These are phyloP conservation scores for Coelastrella sp. DNA, from an alignment of 139 green algal genomes.

Conservation along the genomic window DNA sequence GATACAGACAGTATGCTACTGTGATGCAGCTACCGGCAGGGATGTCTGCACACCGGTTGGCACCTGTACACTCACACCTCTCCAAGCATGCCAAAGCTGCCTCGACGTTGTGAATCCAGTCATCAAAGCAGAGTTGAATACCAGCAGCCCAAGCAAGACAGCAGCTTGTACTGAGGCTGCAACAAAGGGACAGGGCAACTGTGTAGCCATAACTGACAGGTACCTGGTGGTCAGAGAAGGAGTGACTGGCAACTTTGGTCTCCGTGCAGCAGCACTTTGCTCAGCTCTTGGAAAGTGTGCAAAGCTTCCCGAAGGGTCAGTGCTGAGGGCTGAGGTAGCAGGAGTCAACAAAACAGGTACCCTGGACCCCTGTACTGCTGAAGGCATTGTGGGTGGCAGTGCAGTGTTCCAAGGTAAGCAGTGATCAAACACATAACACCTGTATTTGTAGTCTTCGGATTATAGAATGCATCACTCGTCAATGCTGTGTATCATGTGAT, in stretches of 20 bases:
- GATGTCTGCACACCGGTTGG: conserved; percentile 8
- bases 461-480: neutral
- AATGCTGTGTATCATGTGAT: neutral
- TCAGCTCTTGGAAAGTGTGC: neutral
- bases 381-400: neutral
- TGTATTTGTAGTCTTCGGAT: neutral
- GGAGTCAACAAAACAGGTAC: neutral
- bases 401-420: neutral
- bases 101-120: neutral
- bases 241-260: neutral
- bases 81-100: neutral
- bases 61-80: neutral
- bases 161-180: neutral
- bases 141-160: neutral
- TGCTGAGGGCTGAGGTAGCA: neutral
- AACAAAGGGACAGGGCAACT: neutral
- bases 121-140: neutral
- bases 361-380: conserved; percentile 25
- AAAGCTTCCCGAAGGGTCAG: neutral
- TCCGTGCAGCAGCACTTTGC: conserved; percentile 12
- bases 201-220: neutral
- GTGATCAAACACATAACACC: neutral
- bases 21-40: neutral
- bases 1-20: neutral
- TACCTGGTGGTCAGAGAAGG: neutral